A percentile compares a stretch with the other conserved stretches of the same genome.
phyloP scores from a whole-genome alignment of 73 alveolate genomes.

The Uronychia setigera region DNA sequence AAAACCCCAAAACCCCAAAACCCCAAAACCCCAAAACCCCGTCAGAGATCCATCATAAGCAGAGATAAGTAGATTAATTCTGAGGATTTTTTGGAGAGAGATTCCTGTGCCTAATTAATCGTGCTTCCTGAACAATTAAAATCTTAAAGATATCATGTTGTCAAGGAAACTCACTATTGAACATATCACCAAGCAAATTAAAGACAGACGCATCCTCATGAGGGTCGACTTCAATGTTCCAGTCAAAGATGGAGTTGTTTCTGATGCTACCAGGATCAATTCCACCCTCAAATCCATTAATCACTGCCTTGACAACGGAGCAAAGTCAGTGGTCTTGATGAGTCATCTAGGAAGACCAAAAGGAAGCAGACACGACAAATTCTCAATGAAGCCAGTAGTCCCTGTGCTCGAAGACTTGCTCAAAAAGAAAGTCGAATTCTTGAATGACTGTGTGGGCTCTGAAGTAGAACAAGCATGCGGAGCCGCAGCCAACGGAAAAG shows the following conservation, averaged over 20 bases:
- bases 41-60: too few relatives aligned
- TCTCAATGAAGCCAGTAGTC: constrained; percentile 89
- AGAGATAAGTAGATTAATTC: too few relatives aligned
- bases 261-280: constrained; percentile 84
- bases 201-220: constrained; percentile 86
- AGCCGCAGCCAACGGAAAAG: constrained; percentile 77
- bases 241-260: constrained; percentile 75
- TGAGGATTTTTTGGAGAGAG: too few relatives aligned
- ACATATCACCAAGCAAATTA: constrained; percentile 69
- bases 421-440: constrained; percentile 51
- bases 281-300: constrained; percentile 90
- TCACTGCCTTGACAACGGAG: constrained; percentile 84
- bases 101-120: too few relatives aligned
- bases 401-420: constrained; percentile 80
- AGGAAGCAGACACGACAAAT: constrained; percentile 82
- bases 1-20: too few relatives aligned
- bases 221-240: constrained; percentile 98
- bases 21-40: too few relatives aligned
- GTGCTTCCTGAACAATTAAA: too few relatives aligned
- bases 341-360: constrained; percentile 95
- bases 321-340: constrained; percentile 87
- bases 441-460: constrained; percentile 89
- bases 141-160: too few relatives aligned
- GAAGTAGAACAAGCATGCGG: constrained; percentile 78
- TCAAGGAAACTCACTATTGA: constrained; percentile 75